These are phyloP conservation scores for Mycosarcoma maydis DNA, from an alignment of 1,284 basidiomycete genomes.

Conservation along the genomic window DNA sequence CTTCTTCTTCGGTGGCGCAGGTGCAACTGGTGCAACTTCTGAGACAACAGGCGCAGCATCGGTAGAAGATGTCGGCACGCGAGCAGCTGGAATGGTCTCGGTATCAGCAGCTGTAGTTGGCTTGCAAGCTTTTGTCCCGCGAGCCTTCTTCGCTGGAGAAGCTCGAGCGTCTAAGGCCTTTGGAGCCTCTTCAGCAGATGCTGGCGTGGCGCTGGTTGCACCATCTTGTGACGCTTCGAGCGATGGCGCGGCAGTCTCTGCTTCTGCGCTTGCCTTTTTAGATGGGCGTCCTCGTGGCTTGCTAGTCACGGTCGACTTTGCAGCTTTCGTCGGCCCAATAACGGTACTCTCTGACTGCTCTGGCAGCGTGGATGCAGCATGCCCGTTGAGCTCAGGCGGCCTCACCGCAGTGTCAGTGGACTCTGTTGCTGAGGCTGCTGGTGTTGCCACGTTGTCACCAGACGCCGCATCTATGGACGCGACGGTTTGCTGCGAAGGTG, in stretches of 20 bases:
- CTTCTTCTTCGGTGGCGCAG: conserved; percentile 5
- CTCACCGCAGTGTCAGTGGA: no score
- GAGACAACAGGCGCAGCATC: background rate
- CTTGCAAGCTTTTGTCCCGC: background rate
- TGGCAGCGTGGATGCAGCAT: background rate
- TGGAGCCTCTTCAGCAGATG: background rate
- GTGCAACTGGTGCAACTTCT: background rate
- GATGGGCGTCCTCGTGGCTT: conserved; percentile 11
- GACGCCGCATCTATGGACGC: background rate
- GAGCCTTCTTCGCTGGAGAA: background rate
- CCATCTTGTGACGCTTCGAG: background rate
- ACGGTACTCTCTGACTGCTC: background rate
- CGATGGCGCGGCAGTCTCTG: background rate
- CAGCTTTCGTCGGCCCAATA: background rate
- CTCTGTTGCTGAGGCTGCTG: no score
- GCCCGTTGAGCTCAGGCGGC: background rate
- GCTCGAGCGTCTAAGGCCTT: background rate
- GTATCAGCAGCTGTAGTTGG: background rate
- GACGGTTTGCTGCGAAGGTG: no score
- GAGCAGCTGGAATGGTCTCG: background rate
- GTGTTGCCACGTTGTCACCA: background rate
- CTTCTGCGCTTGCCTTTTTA: conserved; percentile 8
- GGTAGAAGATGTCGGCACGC: background rate
- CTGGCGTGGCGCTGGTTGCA: background rate
- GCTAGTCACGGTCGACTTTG: background rate